Evolutionary conservation across 371 early-diverging fungal genomes (phyloP).

Genomic region (Apophysomyces trapeziformis): DNA sequence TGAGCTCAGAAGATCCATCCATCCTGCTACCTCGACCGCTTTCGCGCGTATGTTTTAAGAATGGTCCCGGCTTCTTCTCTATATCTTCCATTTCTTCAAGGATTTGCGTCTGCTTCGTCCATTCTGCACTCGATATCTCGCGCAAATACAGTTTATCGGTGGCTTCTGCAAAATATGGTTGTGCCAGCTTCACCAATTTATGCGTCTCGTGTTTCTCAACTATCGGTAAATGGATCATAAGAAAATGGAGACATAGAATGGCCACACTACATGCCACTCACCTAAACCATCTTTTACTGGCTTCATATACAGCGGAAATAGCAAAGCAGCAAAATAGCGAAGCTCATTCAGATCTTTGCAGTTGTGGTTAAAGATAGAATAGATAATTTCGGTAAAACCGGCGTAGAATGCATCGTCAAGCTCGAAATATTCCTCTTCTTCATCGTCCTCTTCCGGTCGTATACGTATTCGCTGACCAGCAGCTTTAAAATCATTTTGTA

Average conservation of each 20-base stretch:
- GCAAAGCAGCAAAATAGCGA: slow-evolving; percentile 75
- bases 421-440: slow-evolving; percentile 22
- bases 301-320: slow-evolving; percentile 83
- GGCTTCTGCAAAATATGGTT: slow-evolving; percentile 79
- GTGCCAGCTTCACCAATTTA: slow-evolving; percentile 73
- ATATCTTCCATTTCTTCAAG: slow-evolving; percentile 18
- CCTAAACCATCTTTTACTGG: slow-evolving; percentile 76
- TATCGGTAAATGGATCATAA: slow-evolving; percentile 9
- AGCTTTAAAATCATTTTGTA: slow-evolving; percentile 68
- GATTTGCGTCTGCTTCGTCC: slow-evolving; percentile 58
- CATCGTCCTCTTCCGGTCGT: slow-evolving; percentile 18
- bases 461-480: slow-evolving; percentile 21
- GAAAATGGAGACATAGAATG: not conserved
- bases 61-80: slow-evolving; percentile 9
- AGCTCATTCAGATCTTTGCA: slow-evolving; percentile 87
- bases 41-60: slow-evolving; percentile 17
- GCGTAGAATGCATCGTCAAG: slow-evolving; percentile 67
- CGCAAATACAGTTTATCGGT: slow-evolving; percentile 83
- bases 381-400: slow-evolving; percentile 72
- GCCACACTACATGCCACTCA: slow-evolving; percentile 24
- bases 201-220: slow-evolving; percentile 60
- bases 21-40: slow-evolving; percentile 19
- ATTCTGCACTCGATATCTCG: slow-evolving; percentile 85
- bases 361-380: slow-evolving; percentile 75
- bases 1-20: no score